Evolutionary conservation across 495 filamentous ascomycete species (phyloP), one percentile per base, ranked within the genome.

Genomic region (Aspergillus affinis): DNA sequence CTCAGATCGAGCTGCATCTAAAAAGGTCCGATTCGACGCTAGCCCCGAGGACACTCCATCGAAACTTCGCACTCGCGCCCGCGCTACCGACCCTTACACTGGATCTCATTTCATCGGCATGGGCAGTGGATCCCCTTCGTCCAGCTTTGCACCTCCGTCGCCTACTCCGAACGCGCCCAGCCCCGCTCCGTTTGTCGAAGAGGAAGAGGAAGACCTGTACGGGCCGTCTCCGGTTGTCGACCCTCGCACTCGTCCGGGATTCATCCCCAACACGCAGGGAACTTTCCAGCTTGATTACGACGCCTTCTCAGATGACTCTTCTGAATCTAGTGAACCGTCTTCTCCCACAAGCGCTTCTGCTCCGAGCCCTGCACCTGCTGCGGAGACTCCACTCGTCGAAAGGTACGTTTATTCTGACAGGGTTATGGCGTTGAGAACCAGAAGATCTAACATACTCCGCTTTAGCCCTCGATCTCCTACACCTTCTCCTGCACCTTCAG

Each of bases 31-130:
- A 7, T 72, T 72, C 29, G 69, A 67, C 41, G 65, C 70, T 4
- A 71, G 66, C 55, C 67, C 71, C 2, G 65, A 73, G 54, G 57
- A 66, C 27, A 72, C 69, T 18, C 69, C 69, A 48, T 72, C 69
- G 0, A 72, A 67, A 23, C 50, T 56, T 51, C 61, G 66, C 19
- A 3, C 49, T 30, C 55, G 48, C 55, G 64, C 58, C 32, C 64
- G 66, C 27, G 62, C 66, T 15, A 72, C 69, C 13, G 69, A 72
- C 46, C 64, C 66, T 15, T 72, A 69, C 30, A 36, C 17, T 18
- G 66, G 64, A 44, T 29, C 26, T 30, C 66, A 71, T 27, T 71
- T 71, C 46, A 30, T 71, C 20, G 63, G 64, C 12, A 62, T 64
- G 55, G 60, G 64, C 30, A 26, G 19, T 29, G 56, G 21, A 29